phyloP scores from a whole-genome alignment of 2,329 filamentous ascomycete genomes.

The Fusarium equiseti region DNA sequence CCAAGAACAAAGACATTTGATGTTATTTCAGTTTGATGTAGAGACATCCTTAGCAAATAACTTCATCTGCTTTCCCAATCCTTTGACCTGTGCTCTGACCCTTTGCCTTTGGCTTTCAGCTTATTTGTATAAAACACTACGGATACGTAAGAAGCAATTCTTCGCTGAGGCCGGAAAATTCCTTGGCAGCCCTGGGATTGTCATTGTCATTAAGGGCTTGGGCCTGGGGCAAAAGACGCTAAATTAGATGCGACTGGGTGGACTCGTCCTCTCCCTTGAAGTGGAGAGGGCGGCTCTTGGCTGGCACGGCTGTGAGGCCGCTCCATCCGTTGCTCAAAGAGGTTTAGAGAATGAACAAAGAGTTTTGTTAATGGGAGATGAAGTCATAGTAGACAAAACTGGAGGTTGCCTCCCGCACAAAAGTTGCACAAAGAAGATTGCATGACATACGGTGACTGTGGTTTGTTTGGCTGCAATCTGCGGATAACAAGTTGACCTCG shows the following conservation, averaged over 20 bases:
- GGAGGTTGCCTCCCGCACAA: neutral
- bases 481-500: neutral
- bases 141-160: slow-evolving; percentile 25
- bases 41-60: too few species aligned
- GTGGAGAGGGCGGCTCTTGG: slow-evolving; percentile 32
- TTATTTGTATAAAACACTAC: slow-evolving; percentile 4
- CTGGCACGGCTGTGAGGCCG: slow-evolving; percentile 31
- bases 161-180: slow-evolving; percentile 22
- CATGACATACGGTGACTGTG: too few species aligned
- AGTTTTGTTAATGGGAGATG: neutral
- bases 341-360: neutral
- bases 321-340: slow-evolving; percentile 26
- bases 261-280: slow-evolving; percentile 28
- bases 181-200: slow-evolving; percentile 17
- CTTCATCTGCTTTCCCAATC: too few species aligned
- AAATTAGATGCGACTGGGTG: slow-evolving; percentile 32
- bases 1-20: slow-evolving; percentile 11
- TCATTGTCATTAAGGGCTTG: neutral
- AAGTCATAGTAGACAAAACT: neutral
- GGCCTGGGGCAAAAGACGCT: slow-evolving; percentile 10
- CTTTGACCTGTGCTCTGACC: neutral
- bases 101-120: neutral
- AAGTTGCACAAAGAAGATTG: neutral
- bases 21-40: slow-evolving; percentile 5
- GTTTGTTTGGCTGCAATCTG: neutral